These are phyloP conservation scores for Russula sp. DNA, from an alignment of 768 basidiomycete species.

Conservation along the genomic window DNA sequence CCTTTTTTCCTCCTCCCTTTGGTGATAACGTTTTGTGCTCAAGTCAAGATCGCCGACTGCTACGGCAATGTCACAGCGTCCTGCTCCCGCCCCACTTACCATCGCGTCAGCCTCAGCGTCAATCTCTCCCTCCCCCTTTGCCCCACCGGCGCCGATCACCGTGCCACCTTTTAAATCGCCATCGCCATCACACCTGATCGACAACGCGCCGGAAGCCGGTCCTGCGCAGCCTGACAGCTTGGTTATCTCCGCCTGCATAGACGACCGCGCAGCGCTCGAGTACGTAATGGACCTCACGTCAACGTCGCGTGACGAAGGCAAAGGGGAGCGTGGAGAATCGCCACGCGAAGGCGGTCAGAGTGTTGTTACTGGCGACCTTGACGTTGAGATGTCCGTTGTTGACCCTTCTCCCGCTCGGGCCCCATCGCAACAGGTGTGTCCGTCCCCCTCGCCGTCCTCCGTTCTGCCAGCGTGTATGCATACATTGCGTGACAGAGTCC, in stretches of 20 bases:
- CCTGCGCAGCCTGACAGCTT: neutral
- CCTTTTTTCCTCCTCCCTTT: neutral
- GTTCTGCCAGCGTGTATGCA: neutral
- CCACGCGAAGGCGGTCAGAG: neutral
- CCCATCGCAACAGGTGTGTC: constrained; percentile 3
- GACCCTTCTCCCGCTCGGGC: neutral
- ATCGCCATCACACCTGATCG: neutral
- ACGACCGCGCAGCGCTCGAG: neutral
- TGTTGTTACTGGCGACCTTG: neutral
- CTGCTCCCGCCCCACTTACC: neutral
- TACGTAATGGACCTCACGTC: neutral
- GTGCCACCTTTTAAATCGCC: neutral
- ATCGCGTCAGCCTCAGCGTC: neutral
- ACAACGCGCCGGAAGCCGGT: neutral
- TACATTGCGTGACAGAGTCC: constrained; percentile 1
- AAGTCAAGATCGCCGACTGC: neutral
- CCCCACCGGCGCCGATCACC: neutral
- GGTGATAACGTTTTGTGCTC: neutral
- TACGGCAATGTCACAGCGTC: neutral
- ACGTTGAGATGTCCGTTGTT: neutral
- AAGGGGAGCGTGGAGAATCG: neutral
- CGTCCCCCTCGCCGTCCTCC: neutral
- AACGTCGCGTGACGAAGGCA: neutral
- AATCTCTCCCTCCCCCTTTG: constrained; percentile 13
- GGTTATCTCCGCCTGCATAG: neutral